Percentiles rank a stretch among this genome's conserved stretches.
These are phyloP conservation scores for Hypoxylon sp. DNA, from an alignment of 2,329 filamentous ascomycete species.

Conservation along the genomic window DNA sequence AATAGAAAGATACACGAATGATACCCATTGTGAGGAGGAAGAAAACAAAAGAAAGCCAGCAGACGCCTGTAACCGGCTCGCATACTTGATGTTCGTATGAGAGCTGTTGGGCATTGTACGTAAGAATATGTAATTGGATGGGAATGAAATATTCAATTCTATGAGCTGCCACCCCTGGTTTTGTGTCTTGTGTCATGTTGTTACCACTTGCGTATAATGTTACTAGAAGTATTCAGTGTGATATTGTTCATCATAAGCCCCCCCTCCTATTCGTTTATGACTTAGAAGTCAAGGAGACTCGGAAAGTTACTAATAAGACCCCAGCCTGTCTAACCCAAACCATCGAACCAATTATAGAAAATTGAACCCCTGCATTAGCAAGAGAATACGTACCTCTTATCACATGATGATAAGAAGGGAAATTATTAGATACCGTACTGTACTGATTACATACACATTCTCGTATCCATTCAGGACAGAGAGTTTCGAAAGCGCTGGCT, in stretches of 20 bases:
- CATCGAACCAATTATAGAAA: conserved; percentile 15
- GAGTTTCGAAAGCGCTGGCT: too few species aligned
- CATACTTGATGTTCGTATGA: conserved; percentile 15
- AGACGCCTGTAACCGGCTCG: conserved; percentile 17
- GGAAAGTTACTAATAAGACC: conserved; percentile 13
- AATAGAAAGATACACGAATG: conserved; percentile 36
- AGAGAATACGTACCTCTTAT: conserved; percentile 21
- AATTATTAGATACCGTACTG: conserved; percentile 15
- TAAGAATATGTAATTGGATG: conserved; percentile 44
- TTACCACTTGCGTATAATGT: too few species aligned
- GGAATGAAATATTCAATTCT: conserved; percentile 42
- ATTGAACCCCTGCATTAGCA: conserved; percentile 15
- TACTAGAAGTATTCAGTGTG: too few species aligned
- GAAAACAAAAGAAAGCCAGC: conserved; percentile 13
- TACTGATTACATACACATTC: conserved; percentile 17
- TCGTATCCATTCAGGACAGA: too few species aligned
- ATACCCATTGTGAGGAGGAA: conserved; percentile 36
- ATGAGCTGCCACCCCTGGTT: conserved; percentile 15
- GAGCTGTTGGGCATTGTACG: conserved; percentile 37
- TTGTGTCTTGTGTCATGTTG: neutral
- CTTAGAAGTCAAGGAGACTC: too few species aligned
- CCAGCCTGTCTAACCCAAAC: too few species aligned
- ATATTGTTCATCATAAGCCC: too few species aligned
- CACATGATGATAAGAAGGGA: conserved; percentile 37
- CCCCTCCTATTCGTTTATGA: too few species aligned